Evolutionary conservation across 2,329 filamentous ascomycete species (phyloP), one percentile per base, ranked within the genome.

Genomic region (Arachnomyces sp.): DNA sequence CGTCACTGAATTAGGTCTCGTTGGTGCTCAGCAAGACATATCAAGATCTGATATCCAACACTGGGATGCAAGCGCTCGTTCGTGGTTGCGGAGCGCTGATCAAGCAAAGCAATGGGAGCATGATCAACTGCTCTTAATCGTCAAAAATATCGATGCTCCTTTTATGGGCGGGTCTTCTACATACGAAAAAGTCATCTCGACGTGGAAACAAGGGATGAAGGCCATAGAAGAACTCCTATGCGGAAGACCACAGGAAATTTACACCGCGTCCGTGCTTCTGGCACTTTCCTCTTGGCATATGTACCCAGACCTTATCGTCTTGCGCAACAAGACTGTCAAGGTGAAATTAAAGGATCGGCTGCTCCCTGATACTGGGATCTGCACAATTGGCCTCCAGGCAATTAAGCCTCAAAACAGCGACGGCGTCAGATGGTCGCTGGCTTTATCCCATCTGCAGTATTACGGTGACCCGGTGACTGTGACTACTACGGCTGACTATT

Each of bases 281-380:
- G 60, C 42, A 2, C 36, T 65, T 1, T 49, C 45, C 2, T 39
- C 60, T 0, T 65, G 58, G 61, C 61, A 65, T 46, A 16, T 65
- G 2, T 64, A 60, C 39, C 59, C 59, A 0, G 51, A 65, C 30
- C 46, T 64, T 8, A 38, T 43, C 1, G 48, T 81, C 82, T 65
- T 84, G 77, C 20, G 20, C 5, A 25, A 25, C 20, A 9, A 25
- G 20, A 5, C 20, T 5, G 9, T 25, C 20, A 25, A 9, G 9
- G 5, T 5, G 9, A 5, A 25, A 5, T n/a, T n/a, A n/a, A n/a
- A n/a, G n/a, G 38, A 40, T 34, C 31, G 20, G 14, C 32, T 40
- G 12, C 12, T 40, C 16, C 16, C 31, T 11, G 12, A n/a, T 13
- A 18, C 17, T n/a, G 38, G 38, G 12, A 4, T 35, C 6, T 30